Conservation (phyloP, 345 rosid species). For the Cardamine chenopodiifolia region DNA sequence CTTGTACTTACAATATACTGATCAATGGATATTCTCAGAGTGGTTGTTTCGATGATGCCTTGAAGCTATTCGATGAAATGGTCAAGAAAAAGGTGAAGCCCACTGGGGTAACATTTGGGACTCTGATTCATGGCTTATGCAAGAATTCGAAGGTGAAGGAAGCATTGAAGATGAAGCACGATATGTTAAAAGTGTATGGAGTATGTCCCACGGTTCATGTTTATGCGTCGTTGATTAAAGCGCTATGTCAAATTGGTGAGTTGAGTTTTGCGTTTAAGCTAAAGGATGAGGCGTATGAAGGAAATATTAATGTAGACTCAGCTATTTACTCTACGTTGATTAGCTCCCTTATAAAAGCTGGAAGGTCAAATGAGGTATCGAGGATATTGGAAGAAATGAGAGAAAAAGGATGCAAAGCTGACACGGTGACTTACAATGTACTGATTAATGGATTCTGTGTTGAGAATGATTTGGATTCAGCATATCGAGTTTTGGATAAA, state of each 20-base stretch:
- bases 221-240: slow-evolving; percentile 63
- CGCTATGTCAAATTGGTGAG: slow-evolving; percentile 51
- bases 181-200: slow-evolving; percentile 54
- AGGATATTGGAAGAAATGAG: slow-evolving; percentile 62
- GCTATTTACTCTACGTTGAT: slow-evolving; percentile 63
- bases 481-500: slow-evolving; percentile 56
- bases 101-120: slow-evolving; percentile 56
- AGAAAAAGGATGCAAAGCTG: slow-evolving; percentile 55
- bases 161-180: slow-evolving; percentile 67
- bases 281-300: slow-evolving; percentile 64
- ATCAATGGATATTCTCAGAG: slow-evolving; percentile 48
- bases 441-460: slow-evolving; percentile 60
- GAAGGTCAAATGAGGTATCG: slow-evolving; percentile 57
- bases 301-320: slow-evolving; percentile 51
- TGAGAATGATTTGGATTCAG: slow-evolving; percentile 58
- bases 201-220: slow-evolving; percentile 47
- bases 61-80: slow-evolving; percentile 68
- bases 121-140: slow-evolving; percentile 60
- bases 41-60: slow-evolving; percentile 54
- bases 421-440: slow-evolving; percentile 66
- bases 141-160: slow-evolving; percentile 54
- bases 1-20: slow-evolving; percentile 75
- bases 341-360: slow-evolving; percentile 51
- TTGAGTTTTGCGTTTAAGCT: slow-evolving; percentile 58
- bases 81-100: slow-evolving; percentile 56